Evolutionary conservation across 441 rosid species (phyloP).

Genomic region (Capsella rubella): DNA sequence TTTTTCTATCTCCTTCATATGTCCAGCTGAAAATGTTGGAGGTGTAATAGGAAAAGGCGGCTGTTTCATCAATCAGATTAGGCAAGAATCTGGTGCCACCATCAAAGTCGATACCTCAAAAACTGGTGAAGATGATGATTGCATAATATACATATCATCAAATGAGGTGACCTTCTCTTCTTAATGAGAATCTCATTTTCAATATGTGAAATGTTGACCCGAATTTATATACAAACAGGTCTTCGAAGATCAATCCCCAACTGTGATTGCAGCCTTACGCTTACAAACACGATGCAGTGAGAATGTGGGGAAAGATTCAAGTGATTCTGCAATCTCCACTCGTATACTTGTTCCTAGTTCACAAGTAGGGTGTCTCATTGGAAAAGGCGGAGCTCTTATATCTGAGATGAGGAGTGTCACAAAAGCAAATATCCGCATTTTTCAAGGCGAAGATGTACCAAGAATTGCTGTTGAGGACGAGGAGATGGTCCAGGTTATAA

Average conservation of each 20-base stretch:
- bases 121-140: slow-evolving; percentile 63
- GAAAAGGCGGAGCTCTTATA: slow-evolving; percentile 71
- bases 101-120: slow-evolving; percentile 61
- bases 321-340: slow-evolving; percentile 57
- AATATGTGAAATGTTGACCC: slow-evolving; percentile 13
- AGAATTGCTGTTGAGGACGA: slow-evolving; percentile 58
- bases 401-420: slow-evolving; percentile 64
- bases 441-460: slow-evolving; percentile 55
- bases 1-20: slow-evolving; percentile 66
- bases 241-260: slow-evolving; percentile 66
- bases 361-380: slow-evolving; percentile 74
- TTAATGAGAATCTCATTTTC: not conserved
- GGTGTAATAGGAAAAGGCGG: slow-evolving; percentile 71
- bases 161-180: slow-evolving; percentile 52
- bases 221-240: slow-evolving; percentile 44
- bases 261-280: slow-evolving; percentile 65
- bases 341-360: slow-evolving; percentile 72
- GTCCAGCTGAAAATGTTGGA: slow-evolving; percentile 66
- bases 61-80: slow-evolving; percentile 58
- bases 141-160: slow-evolving; percentile 55
- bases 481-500: slow-evolving; percentile 65
- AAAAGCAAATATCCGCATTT: slow-evolving; percentile 60
- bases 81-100: slow-evolving; percentile 66
- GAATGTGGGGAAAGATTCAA: slow-evolving; percentile 64
- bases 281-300: slow-evolving; percentile 73